phyloP scores from a whole-genome alignment of 202 grass and related monocot genomes.

The Panicum virgatum region DNA sequence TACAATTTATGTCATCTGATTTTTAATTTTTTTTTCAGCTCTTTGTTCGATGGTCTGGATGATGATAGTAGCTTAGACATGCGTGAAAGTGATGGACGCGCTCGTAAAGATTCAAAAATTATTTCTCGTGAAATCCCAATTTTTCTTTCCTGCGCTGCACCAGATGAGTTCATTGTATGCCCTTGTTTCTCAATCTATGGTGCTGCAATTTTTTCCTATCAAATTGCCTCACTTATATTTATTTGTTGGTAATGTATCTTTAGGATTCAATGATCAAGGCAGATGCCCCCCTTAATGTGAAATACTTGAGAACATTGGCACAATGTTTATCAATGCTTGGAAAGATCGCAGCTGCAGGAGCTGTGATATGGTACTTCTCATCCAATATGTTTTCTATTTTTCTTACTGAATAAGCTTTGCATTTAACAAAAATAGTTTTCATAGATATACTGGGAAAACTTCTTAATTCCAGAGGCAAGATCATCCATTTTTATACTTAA shows the following conservation, averaged over 20 bases:
- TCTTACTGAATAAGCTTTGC: constrained; percentile 17
- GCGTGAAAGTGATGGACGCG: constrained; percentile 50
- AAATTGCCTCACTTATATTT: constrained; percentile 32
- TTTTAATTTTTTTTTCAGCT: constrained; percentile 59
- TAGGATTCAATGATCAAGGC: constrained; percentile 92
- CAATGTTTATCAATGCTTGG: constrained; percentile 97
- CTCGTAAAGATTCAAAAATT: constrained; percentile 65
- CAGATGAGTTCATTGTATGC: constrained; percentile 97
- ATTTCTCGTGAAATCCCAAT: constrained; percentile 60
- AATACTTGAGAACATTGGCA: constrained; percentile 92
- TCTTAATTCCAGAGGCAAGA: constrained; percentile 21
- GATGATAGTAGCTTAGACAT: constrained; percentile 68
- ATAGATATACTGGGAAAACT: neutral
- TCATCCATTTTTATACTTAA: constrained; percentile 27
- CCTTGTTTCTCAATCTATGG: constrained; percentile 17
- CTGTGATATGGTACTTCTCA: constrained; percentile 79
- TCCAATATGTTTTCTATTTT: constrained; percentile 24
- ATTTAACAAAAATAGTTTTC: constrained; percentile 7
- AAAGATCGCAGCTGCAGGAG: constrained; percentile 98
- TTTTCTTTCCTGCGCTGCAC: constrained; percentile 87
- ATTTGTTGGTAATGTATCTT: constrained; percentile 37
- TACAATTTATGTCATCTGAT: constrained; percentile 20
- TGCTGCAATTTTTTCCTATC: neutral
- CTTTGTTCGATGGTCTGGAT: constrained; percentile 86
- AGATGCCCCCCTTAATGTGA: constrained; percentile 61